Evolutionary conservation across 371 early-diverging fungal species (phyloP).

Genomic region (Mycotypha africana): DNA sequence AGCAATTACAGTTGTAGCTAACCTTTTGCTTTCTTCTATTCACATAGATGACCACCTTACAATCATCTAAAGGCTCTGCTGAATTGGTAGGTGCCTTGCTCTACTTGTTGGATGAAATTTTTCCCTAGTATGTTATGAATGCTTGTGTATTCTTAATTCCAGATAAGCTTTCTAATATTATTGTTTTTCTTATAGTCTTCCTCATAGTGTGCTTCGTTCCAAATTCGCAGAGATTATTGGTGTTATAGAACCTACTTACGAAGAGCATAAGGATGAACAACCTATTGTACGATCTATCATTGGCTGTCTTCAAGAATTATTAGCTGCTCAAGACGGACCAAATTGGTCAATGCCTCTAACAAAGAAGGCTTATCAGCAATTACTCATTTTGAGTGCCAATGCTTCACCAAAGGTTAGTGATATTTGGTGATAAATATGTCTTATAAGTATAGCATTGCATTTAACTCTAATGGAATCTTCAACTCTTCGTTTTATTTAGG

Average conservation of each 20-base stretch:
- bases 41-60: conserved; percentile 67
- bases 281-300: conserved; percentile 73
- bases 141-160: conserved; percentile 12
- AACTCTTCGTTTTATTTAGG: too few relatives aligned
- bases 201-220: conserved; percentile 55
- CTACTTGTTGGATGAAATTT: conserved; percentile 77
- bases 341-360: conserved; percentile 68
- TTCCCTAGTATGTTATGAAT: conserved; percentile 58
- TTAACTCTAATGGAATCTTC: too few relatives aligned
- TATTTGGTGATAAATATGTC: neutral
- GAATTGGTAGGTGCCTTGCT: conserved; percentile 65
- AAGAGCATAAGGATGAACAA: conserved; percentile 59
- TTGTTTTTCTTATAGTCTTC: conserved; percentile 32
- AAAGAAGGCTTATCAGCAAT: conserved; percentile 64
- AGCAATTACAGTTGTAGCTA: too few relatives aligned
- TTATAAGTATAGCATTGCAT: neutral
- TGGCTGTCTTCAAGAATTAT: conserved; percentile 77
- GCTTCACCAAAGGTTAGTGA: conserved; percentile 76
- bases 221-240: conserved; percentile 60
- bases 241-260: conserved; percentile 53
- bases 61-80: conserved; percentile 32
- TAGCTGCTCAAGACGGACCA: conserved; percentile 72
- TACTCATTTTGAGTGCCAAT: conserved; percentile 77
- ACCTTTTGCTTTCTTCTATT: neutral
- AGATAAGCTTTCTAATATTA: neutral